Evolutionary conservation across 1,284 basidiomycete species (phyloP), one percentile per base, ranked within the genome.

Genomic region (Fomitiporia mediterranea): DNA sequence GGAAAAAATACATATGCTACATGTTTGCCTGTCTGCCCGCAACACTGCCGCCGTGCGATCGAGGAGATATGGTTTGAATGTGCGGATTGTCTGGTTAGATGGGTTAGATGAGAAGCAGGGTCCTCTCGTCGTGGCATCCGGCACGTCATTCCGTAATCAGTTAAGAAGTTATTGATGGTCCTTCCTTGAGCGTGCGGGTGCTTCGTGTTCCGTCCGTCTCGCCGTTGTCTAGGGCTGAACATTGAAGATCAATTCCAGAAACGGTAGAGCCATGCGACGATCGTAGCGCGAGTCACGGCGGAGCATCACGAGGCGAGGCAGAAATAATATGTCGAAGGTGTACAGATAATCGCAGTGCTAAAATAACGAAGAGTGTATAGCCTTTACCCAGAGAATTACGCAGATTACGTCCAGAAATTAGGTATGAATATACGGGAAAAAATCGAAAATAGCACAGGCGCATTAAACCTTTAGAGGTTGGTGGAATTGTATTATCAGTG

Each of bases 401-500:
- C 17, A 19, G 37, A 17, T 15, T 39, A 15, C 15, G 30, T 37
- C 48, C 34, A 50, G 48, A 19, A 25, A 50, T 37, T 37, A 50
- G 48, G 37, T 37, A 50, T 37, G 32, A 39, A 54, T 54, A 54
- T 46, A 47, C 28, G 42, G 32, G 23, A 21, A n/a, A n/a, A n/a
- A 27, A 28, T 17, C 35, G 42, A 43, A 54, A 47, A 37, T 54
- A 44, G 53, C 34, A 38, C 27, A 25, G 30, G n/a, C n/a, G n/a
- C 35, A 44, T 54, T 38, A 48, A 30, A 47, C 27, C 37, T 30
- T 27, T 13, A 43, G 47, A 7, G 48, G 37, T 64, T 69, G 46
- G 69, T 63, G 17, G 13, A 47, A 11, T n/a, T n/a, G 17, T 19
- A 46, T 40, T 69, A 69, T 57, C 68, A 69, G 57, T 65, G 65